Percentiles rank a stretch among this genome's conserved stretches.
These are phyloP conservation scores for Chlamydomonas sp. DNA, from an alignment of 139 green algal genomes.

Conservation along the genomic window DNA sequence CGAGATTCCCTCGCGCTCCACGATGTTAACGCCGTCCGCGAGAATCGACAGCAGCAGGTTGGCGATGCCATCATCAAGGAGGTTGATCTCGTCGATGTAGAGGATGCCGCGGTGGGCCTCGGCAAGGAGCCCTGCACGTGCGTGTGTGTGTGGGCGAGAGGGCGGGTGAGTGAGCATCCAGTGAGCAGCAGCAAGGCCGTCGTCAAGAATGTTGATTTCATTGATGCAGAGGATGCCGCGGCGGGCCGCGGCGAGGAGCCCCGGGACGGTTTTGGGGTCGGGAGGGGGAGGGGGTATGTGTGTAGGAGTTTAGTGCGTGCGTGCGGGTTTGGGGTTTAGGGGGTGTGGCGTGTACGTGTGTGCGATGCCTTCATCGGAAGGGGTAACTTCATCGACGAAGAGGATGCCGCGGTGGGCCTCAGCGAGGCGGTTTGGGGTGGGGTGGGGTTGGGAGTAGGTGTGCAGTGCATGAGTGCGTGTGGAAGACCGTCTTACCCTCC, in stretches of 20 bases:
- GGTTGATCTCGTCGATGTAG: constrained; percentile 83
- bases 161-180: too few relatives aligned
- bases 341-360: too few relatives aligned
- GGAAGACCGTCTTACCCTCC: constrained; percentile 92
- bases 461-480: constrained; percentile 29
- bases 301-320: too few relatives aligned
- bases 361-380: constrained; percentile 96
- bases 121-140: constrained; percentile 70
- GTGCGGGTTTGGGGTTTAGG: too few relatives aligned
- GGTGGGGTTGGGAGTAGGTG: too few relatives aligned
- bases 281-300: too few relatives aligned
- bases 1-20: constrained; percentile 95
- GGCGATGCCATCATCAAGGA: constrained; percentile 96
- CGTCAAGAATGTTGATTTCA: constrained; percentile 96
- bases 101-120: constrained; percentile 76
- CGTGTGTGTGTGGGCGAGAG: too few relatives aligned
- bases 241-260: constrained; percentile 84
- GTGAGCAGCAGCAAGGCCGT: constrained; percentile 94
- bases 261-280: too few relatives aligned
- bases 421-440: constrained; percentile 77
- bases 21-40: constrained; percentile 88
- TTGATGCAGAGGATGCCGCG: constrained; percentile 61
- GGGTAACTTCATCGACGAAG: constrained; percentile 83
- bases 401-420: constrained; percentile 76
- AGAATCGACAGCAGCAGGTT: constrained; percentile 97